Percentiles rank a stretch among this genome's conserved stretches.
phyloP scores from a whole-genome alignment of 2,329 filamentous ascomycete genomes.

The Sporothrix curviconia region DNA sequence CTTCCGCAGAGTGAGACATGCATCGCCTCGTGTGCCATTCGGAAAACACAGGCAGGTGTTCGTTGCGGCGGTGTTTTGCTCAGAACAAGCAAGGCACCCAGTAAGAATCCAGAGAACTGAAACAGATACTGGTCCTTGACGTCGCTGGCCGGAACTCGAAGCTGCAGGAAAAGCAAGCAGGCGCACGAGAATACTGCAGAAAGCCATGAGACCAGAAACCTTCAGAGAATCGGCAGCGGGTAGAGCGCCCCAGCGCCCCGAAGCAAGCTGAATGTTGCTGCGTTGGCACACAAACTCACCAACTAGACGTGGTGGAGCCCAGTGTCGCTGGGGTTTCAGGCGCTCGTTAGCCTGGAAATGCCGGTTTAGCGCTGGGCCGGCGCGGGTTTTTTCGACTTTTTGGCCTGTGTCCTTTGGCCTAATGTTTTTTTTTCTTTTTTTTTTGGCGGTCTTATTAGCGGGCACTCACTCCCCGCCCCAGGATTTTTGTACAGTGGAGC shows the following conservation, averaged over 20 bases:
- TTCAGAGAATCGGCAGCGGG: too few species aligned
- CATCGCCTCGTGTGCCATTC: background rate
- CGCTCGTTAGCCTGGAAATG: slow-evolving; percentile 4
- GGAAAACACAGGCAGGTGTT: slow-evolving; percentile 1
- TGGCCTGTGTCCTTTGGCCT: background rate
- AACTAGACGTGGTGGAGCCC: slow-evolving; percentile 1
- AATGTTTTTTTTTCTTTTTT: background rate
- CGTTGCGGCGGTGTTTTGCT: too few species aligned
- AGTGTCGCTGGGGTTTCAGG: background rate
- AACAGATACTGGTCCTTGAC: too few species aligned
- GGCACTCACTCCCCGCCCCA: background rate
- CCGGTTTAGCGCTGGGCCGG: background rate
- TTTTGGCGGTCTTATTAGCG: background rate
- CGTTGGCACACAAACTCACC: slow-evolving; percentile 9
- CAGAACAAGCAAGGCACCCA: too few species aligned
- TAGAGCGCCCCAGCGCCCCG: too few species aligned
- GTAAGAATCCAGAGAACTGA: background rate
- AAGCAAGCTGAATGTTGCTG: slow-evolving; percentile 11
- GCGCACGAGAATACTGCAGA: too few species aligned
- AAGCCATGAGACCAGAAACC: too few species aligned
- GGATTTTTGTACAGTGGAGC: background rate
- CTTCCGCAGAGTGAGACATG: slow-evolving; percentile 12
- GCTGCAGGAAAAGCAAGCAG: too few species aligned
- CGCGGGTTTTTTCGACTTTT: background rate
- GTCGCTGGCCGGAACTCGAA: too few species aligned